phyloP scores from a whole-genome alignment of 2,329 filamentous ascomycete species.

The Hawksworthiomyces lignivorus region DNA sequence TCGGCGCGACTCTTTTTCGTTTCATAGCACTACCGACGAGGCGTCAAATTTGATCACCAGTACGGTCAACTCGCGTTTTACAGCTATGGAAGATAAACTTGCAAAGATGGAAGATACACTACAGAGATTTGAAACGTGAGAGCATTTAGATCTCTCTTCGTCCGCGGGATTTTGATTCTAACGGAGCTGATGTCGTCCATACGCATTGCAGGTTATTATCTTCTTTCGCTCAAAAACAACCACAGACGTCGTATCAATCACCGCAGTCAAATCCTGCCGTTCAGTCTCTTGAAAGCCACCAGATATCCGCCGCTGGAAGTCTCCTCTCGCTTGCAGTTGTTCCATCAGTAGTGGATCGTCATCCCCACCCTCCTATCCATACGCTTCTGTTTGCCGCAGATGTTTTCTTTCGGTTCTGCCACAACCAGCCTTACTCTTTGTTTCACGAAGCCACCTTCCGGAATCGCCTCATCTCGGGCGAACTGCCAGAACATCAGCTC shows the following conservation, averaged over 20 bases:
- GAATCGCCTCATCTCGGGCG: neutral
- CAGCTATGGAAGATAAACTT: neutral
- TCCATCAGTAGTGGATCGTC: neutral
- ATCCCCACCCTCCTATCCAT: neutral
- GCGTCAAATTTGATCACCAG: neutral
- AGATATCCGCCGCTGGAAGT: no score
- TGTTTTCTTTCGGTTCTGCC: neutral
- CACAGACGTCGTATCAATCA: no score
- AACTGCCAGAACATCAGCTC: neutral
- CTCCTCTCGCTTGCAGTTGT: no score
- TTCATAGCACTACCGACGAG: neutral
- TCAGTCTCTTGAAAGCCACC: no score
- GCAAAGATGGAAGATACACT: neutral
- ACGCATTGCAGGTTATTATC: neutral
- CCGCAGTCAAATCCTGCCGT: no score
- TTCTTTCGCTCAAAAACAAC: neutral
- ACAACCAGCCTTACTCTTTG: slow-evolving; percentile 2
- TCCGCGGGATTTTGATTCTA: no score
- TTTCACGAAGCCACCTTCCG: slow-evolving; percentile 2
- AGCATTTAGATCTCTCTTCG: no score
- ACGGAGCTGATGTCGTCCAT: no score
- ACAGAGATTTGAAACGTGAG: neutral
- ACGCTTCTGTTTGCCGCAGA: neutral
- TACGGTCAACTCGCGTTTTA: neutral
- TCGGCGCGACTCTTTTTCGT: neutral